Base-by-base conservation (phyloP, 192 early-diverging fungal genomes). In the Rhizophagus prolifer region DNA sequence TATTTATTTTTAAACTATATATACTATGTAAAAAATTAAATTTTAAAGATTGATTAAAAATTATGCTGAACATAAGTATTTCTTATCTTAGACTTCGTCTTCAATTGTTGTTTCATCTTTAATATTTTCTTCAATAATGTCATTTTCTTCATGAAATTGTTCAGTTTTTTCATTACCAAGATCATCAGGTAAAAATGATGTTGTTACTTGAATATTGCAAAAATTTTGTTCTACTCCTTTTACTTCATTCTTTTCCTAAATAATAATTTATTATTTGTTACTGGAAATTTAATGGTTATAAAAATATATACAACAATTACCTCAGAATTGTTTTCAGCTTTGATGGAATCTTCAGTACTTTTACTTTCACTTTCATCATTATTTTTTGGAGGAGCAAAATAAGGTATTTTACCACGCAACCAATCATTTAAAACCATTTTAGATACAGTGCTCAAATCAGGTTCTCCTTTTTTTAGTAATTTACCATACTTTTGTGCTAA, bases 341-440 rank as follows among this genome's bases (percentile, higher is more conserved):
- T 74, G 31, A 31, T 31, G 36, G 36, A 38, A 38, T 38, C 36
- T 63, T 80, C 82, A 7, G 26, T 8, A 34, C 65, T 71, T 65
- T 81, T 60, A 64, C 75, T 82, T 50, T 78, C 75, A 13, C 66
- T 68, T 58, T 70, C 74, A 16, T 74, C 66, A 1, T 61, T 69
- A 10, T 41, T 50, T 47, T 64, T 88, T 85, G 98, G 98, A 25
- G 90, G 83, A 3, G 91, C 89, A 82, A 93, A 99, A 87, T 92
- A 97, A 30, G 98, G 98, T 80, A 99, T 94, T 79, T 95, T 95
- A 25, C 98, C 98, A 60, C 98, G 91, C 59, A 98, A 82, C 96
- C 96, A 99, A 85, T 99, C 98, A 85, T 97, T 99, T 78, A 99
- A 86, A 12, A 99, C 90, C 95, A 98, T 99, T 81, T 96, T 95